phyloP scores from a whole-genome alignment of 768 basidiomycete genomes.

The Russula sp. region DNA sequence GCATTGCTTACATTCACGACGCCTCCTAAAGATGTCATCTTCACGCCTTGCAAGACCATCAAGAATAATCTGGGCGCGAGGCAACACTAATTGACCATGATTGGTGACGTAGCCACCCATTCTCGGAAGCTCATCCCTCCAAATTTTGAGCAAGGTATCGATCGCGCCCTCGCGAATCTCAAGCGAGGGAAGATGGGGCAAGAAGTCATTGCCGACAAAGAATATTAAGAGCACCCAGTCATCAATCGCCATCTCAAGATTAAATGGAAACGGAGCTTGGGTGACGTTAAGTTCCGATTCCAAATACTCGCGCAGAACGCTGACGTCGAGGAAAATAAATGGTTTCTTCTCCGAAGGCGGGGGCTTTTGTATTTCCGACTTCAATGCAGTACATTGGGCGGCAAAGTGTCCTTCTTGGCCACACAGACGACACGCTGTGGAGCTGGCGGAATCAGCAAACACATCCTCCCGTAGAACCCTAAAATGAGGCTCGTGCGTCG shows the following conservation, averaged over 20 bases:
- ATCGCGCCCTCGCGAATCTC: constrained; percentile 99
- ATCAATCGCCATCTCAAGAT: constrained; percentile 95
- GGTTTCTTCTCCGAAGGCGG: constrained; percentile 78
- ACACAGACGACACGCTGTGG: constrained; percentile 83
- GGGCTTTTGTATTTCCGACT: constrained; percentile 64
- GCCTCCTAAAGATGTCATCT: constrained; percentile 90
- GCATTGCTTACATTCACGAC: constrained; percentile 71
- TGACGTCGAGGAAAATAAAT: constrained; percentile 98
- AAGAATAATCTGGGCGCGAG: constrained; percentile 89
- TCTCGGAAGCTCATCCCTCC: constrained; percentile 87
- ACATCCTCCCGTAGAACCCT: constrained; percentile 97
- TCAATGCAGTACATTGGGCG: constrained; percentile 85
- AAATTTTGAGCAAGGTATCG: constrained; percentile 93
- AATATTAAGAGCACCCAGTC: constrained; percentile 99
- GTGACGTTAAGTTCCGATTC: constrained; percentile 90
- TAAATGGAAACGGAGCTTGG: constrained; percentile 77
- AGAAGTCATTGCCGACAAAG: constrained; percentile 99
- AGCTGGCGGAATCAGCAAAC: constrained; percentile 77
- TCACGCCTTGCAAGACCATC: constrained; percentile 92
- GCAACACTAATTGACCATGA: constrained; percentile 83
- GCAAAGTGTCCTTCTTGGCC: constrained; percentile 95
- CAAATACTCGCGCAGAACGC: constrained; percentile 94
- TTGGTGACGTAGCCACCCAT: constrained; percentile 99
- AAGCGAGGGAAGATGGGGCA: constrained; percentile 95
- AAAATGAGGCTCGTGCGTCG: constrained; percentile 98